Evolutionary conservation across 139 green algal species (phyloP).

Genomic region (Trebouxia sp.): DNA sequence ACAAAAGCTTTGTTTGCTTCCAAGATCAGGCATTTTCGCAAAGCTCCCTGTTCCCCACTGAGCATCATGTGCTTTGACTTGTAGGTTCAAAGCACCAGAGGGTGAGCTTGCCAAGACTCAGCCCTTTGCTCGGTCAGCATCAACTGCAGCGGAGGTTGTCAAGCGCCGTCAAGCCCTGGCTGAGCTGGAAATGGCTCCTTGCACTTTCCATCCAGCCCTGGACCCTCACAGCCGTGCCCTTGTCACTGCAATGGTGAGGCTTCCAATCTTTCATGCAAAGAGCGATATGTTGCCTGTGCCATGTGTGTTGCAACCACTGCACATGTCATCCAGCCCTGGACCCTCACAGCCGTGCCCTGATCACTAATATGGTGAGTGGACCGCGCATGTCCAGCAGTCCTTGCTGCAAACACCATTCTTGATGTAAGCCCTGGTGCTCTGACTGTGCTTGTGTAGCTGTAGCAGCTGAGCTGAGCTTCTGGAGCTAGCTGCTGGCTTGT

Average conservation of each 20-base stretch:
- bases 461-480: too few relatives aligned
- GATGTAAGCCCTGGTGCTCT: too few relatives aligned
- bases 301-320: too few relatives aligned
- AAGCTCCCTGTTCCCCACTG: not conserved
- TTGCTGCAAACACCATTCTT: too few relatives aligned
- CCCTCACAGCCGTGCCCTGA: not conserved
- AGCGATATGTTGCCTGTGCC: too few relatives aligned
- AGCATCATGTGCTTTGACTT: not conserved
- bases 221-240: constrained; percentile 4
- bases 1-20: not conserved
- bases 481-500: too few relatives aligned
- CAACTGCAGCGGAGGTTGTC: not conserved
- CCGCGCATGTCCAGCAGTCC: too few relatives aligned
- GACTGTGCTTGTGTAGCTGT: too few relatives aligned
- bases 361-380: not conserved
- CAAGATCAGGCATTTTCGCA: too few relatives aligned
- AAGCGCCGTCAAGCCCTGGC: not conserved
- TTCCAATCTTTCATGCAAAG: not conserved
- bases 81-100: not conserved
- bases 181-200: constrained; percentile 1
- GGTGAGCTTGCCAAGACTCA: not conserved
- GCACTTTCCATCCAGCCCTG: not conserved
- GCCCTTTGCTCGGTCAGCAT: constrained; percentile 13
- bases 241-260: not conserved
- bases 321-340: not conserved